These are phyloP conservation scores for Suillus sp. DNA, from an alignment of 768 basidiomycete species.

Conservation along the genomic window DNA sequence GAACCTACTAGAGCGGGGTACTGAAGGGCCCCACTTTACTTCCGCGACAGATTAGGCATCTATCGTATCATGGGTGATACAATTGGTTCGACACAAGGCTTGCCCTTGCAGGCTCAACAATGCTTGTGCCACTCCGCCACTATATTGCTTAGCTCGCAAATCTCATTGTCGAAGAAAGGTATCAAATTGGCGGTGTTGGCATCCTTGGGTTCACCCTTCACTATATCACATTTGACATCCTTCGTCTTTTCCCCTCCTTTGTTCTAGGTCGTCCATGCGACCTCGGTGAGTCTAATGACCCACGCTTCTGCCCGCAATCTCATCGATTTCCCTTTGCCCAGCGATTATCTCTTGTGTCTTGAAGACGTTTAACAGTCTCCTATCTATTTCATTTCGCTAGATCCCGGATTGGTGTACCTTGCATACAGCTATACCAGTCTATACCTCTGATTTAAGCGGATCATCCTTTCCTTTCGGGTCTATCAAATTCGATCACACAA, in stretches of 20 bases:
- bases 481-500: constrained; percentile 8
- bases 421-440: not conserved
- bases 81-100: constrained; percentile 1
- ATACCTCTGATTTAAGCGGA: constrained; percentile 5
- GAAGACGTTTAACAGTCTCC: not conserved
- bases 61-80: not conserved
- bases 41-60: constrained; percentile 1
- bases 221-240: not conserved
- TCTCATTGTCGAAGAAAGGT: not conserved
- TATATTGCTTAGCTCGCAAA: not conserved
- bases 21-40: constrained; percentile 8
- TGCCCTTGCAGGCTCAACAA: not conserved
- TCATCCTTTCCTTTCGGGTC: constrained; percentile 4
- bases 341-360: constrained; percentile 8
- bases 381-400: constrained; percentile 10
- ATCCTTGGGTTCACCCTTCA: not conserved
- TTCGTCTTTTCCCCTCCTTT: constrained; percentile 1
- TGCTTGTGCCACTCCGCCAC: not conserved
- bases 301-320: constrained; percentile 7
- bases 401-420: constrained; percentile 4
- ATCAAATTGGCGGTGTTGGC: not conserved
- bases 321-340: constrained; percentile 8
- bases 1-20: constrained; percentile 1
- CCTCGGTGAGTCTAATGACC: constrained; percentile 3
- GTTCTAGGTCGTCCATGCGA: constrained; percentile 1